Conservation (phyloP, 306 rosid genomes). For the Castanea sativa region DNA sequence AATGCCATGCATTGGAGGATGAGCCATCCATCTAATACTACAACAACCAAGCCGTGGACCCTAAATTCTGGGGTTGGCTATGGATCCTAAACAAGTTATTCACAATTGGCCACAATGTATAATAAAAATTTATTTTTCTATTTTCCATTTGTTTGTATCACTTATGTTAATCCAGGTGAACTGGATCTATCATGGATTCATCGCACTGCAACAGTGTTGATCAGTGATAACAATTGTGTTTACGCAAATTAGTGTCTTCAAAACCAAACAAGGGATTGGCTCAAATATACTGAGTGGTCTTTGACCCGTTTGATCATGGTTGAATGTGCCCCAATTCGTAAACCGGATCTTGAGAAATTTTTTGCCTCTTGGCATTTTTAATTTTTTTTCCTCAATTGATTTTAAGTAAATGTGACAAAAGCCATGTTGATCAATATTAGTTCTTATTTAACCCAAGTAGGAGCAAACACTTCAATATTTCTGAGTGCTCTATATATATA, state of each 20-base stretch:
- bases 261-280: background rate
- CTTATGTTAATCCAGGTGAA: background rate
- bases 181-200: background rate
- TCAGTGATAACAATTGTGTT: background rate
- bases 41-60: too few species aligned
- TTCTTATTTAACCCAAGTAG: background rate
- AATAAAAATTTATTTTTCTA: background rate
- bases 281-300: background rate
- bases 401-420: too few species aligned
- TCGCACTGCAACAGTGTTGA: background rate
- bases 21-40: too few species aligned
- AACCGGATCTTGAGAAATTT: background rate
- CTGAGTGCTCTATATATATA: background rate
- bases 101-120: background rate
- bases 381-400: too few species aligned
- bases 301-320: background rate
- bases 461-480: background rate
- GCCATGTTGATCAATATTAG: too few species aligned
- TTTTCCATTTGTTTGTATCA: background rate
- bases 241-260: background rate
- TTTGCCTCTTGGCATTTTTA: background rate
- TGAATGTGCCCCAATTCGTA: background rate
- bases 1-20: too few species aligned
- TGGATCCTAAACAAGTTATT: too few species aligned
- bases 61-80: too few species aligned